phyloP scores from a whole-genome alignment of 257 asterid genomes.

The Solanum habrochaites region DNA sequence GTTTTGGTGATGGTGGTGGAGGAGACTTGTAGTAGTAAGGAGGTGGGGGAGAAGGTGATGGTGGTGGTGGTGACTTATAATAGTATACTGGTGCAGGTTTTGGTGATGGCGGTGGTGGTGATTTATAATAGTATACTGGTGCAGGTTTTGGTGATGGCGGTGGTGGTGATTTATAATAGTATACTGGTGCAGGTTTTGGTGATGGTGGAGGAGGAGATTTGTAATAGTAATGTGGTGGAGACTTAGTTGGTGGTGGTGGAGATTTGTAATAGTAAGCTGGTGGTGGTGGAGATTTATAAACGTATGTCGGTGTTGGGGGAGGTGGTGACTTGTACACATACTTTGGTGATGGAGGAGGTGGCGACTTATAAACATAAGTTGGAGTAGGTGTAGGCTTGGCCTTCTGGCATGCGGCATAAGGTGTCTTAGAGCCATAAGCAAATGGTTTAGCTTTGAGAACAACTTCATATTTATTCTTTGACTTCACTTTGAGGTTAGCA shows the following conservation, averaged over 20 bases:
- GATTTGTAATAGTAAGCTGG: neutral
- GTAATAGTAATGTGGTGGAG: neutral
- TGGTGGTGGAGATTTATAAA: slow-evolving; percentile 3
- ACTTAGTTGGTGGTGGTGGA: neutral
- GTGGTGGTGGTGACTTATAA: neutral
- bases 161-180: neutral
- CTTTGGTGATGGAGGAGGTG: slow-evolving; percentile 22
- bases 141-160: neutral
- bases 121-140: neutral
- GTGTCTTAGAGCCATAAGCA: slow-evolving; percentile 10
- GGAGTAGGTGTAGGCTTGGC: slow-evolving; percentile 1
- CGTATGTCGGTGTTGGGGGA: slow-evolving; percentile 3
- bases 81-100: rapidly evolving
- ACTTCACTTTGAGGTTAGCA: slow-evolving; percentile 19
- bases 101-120: neutral
- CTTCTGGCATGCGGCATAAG: neutral
- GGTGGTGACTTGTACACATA: slow-evolving; percentile 25
- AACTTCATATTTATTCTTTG: slow-evolving; percentile 14
- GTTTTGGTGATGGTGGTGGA: neutral
- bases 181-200: neutral
- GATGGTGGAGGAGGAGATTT: slow-evolving; percentile 11
- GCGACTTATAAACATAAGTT: slow-evolving; percentile 12
- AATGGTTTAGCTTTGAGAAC: slow-evolving; percentile 18
- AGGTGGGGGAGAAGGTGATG: neutral
- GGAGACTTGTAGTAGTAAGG: neutral